phyloP scores from a whole-genome alignment of 371 early-diverging fungal species.

The Basidiobolus meristosporus region DNA sequence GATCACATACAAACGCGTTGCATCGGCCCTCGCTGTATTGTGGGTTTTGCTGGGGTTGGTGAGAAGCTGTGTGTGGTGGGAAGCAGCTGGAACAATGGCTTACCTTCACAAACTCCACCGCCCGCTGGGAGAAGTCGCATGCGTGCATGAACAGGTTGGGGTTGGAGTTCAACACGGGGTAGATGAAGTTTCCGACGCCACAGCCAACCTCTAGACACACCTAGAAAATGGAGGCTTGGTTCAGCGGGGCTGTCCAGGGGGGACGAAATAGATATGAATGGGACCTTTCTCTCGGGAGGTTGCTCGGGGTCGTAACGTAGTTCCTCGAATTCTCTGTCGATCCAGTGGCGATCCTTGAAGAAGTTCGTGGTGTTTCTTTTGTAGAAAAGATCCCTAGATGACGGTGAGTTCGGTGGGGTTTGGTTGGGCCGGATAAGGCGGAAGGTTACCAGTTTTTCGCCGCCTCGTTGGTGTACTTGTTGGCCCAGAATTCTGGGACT shows the following conservation, averaged over 20 bases:
- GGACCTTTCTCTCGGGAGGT: not conserved
- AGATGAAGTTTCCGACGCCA: conserved; percentile 92
- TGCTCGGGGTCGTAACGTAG: conserved; percentile 1
- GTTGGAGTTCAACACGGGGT: conserved; percentile 66
- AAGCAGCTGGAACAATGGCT: not conserved
- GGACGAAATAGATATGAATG: not conserved
- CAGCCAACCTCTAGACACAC: conserved; percentile 71
- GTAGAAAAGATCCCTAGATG: conserved; percentile 61
- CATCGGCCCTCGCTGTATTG: conserved; percentile 38
- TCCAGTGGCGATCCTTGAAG: conserved; percentile 92
- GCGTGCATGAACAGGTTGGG: conserved; percentile 47
- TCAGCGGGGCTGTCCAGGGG: not conserved
- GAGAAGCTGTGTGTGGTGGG: not conserved
- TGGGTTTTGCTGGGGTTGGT: conserved; percentile 16
- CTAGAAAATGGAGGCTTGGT: conserved; percentile 4
- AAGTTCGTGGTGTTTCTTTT: conserved; percentile 84
- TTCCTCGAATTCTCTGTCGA: conserved; percentile 86
- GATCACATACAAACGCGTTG: conserved; percentile 66
- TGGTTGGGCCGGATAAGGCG: not conserved
- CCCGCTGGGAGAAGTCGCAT: conserved; percentile 68
- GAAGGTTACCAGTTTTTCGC: conserved; percentile 49
- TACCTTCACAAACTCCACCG: conserved; percentile 57
- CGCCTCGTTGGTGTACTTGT: conserved; percentile 68
- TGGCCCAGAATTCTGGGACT: conserved; percentile 56
- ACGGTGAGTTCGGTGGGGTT: not conserved